A percentile compares a stretch with the other conserved stretches of the same genome.
phyloP scores from a whole-genome alignment of 2,329 filamentous ascomycete genomes.

The Penicillium italicum region DNA sequence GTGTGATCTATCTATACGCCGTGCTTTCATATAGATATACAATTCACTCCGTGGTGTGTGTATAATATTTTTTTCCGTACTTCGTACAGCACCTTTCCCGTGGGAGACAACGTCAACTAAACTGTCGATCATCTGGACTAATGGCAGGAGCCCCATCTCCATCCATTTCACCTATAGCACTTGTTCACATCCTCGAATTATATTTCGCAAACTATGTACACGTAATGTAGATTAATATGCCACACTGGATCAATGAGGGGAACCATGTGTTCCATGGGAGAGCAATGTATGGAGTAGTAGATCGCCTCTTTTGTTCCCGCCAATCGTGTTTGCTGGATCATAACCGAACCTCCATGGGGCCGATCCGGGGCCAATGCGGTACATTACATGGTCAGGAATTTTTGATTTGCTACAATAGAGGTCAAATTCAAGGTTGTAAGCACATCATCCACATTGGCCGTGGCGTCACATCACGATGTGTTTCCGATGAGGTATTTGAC shows the following conservation, averaged over 20 bases:
- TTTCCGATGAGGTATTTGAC: background rate
- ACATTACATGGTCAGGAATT: background rate
- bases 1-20: background rate
- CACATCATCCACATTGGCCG: slow-evolving; percentile 19
- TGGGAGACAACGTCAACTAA: background rate
- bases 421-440: background rate
- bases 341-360: background rate
- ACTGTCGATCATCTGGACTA: slow-evolving; percentile 1
- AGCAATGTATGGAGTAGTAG: background rate
- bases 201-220: background rate
- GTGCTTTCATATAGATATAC: too few relatives aligned
- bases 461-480: slow-evolving; percentile 13
- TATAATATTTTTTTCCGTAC: background rate
- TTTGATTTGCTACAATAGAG: background rate
- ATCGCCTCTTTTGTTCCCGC: background rate
- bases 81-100: background rate
- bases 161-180: background rate
- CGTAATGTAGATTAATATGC: background rate
- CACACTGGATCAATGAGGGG: background rate
- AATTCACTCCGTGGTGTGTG: too few relatives aligned
- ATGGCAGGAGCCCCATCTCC: slow-evolving; percentile 1
- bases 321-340: slow-evolving; percentile 3
- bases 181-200: background rate
- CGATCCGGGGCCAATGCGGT: background rate
- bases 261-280: background rate